Evolutionary conservation across 352 stramenopile species (phyloP), one percentile per base, ranked within the genome.

Genomic region (Achlya hypogyna): DNA sequence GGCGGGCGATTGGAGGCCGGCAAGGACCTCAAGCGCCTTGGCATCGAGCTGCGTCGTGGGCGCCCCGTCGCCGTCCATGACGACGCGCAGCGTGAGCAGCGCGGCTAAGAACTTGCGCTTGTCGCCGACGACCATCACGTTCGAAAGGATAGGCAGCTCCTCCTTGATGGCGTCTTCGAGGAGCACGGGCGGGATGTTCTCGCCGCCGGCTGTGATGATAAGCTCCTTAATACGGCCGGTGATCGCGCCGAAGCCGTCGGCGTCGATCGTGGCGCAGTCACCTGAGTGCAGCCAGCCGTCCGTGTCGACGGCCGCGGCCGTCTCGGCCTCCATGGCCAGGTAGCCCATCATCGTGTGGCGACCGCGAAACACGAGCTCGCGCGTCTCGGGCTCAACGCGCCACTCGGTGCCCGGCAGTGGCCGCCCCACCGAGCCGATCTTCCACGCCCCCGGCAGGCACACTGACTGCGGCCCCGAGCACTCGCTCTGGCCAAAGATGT

Each of bases 141-240:
- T 96, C 27, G 85, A 80, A 14, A 98, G 72, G 42, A 75, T 80
- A 16, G 84, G 72, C 20, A 96, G 72, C 51, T 89, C 78, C 10
- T 72, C 42, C 81, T 96, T 97, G 67, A 98, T 75, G 43, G 86
- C 73, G 66, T 96, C 81, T 43, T 97, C 89, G 27, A 96, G 91
- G 32, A 89, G 69, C 34, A 93, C 86, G 5, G 92, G 89, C 5
- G 93, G 79, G 23, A 98, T 79, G 71, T 98, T 98, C 75, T 98
- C 91, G 28, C 93, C 89, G 31, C 91, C 89, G 4, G 89, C 88
- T 6, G 90, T 97, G 73, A 96, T 95, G 74, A 98, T 97, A 28
- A 97, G 78, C 73, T 98, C 91, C 72, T 98, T 98, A 73, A 98
- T 96, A 20, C 93, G 84, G 18, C 91, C 93, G 2, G 91, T 98